Percentiles rank a stretch among this genome's conserved stretches.
These are phyloP conservation scores for Tylopilus felleus DNA, from an alignment of 768 basidiomycete genomes.

Conservation along the genomic window DNA sequence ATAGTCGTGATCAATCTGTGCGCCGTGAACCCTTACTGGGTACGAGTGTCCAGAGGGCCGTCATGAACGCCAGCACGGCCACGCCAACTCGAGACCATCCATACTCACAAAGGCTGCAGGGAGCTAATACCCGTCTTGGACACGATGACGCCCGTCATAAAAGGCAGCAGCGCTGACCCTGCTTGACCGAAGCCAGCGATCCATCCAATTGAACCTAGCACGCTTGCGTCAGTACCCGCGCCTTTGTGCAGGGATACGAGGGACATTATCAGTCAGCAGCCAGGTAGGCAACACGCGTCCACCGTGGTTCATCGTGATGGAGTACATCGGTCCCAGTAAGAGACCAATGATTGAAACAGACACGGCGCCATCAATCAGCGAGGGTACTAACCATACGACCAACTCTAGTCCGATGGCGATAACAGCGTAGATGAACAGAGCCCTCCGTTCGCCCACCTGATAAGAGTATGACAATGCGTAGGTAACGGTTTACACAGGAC, in stretches of 20 bases:
- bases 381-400: constrained; percentile 55
- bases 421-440: constrained; percentile 48
- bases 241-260: background rate
- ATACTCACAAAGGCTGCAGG: constrained; percentile 36
- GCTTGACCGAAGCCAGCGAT: constrained; percentile 68
- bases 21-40: constrained; percentile 28
- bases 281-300: constrained; percentile 66
- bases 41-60: constrained; percentile 40
- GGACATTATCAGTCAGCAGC: constrained; percentile 48
- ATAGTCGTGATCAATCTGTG: constrained; percentile 11
- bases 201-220: constrained; percentile 58
- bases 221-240: background rate
- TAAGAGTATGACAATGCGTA: background rate
- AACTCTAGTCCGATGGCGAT: constrained; percentile 56
- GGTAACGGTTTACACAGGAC: background rate
- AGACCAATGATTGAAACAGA: constrained; percentile 56
- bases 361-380: constrained; percentile 50
- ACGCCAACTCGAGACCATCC: background rate
- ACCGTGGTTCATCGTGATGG: constrained; percentile 65
- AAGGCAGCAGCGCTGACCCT: constrained; percentile 69
- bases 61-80: constrained; percentile 35
- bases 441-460: constrained; percentile 53
- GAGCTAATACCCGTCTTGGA: constrained; percentile 50
- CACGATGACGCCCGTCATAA: constrained; percentile 68
- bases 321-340: constrained; percentile 50